phyloP scores from a whole-genome alignment of 257 asterid species.

The Cruciata laevipes region DNA sequence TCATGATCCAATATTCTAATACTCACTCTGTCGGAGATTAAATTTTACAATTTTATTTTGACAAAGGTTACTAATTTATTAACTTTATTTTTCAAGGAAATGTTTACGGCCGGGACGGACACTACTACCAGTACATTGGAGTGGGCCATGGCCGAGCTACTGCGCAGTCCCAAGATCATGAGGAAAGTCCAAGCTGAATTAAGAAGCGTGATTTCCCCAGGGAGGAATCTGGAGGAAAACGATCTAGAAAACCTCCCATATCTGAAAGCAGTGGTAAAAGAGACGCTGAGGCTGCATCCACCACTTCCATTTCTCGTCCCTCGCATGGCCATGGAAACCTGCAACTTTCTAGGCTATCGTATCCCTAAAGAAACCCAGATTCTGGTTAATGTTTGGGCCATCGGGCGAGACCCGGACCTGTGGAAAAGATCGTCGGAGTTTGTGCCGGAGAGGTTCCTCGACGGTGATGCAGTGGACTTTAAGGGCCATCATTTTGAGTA shows the following conservation, averaged over 20 bases:
- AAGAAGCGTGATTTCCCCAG: slow-evolving; percentile 19
- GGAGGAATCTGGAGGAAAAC: slow-evolving; percentile 28
- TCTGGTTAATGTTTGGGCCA: slow-evolving; percentile 63
- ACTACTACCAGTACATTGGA: slow-evolving; percentile 64
- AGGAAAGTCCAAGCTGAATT: slow-evolving; percentile 39
- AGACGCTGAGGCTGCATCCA: slow-evolving; percentile 66
- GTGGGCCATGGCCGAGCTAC: slow-evolving; percentile 87
- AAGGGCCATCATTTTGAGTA: slow-evolving; percentile 64
- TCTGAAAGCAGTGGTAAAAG: slow-evolving; percentile 60
- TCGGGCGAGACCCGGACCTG: slow-evolving; percentile 47
- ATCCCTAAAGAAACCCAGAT: slow-evolving; percentile 59
- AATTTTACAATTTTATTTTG: no score
- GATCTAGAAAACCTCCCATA: slow-evolving; percentile 44
- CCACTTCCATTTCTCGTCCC: slow-evolving; percentile 66
- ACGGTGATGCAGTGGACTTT: slow-evolving; percentile 23
- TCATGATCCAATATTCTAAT: no score
- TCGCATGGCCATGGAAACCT: slow-evolving; percentile 57
- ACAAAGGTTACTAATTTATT: no score
- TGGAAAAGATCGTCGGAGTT: slow-evolving; percentile 49
- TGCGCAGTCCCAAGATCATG: slow-evolving; percentile 39
- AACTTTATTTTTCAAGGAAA: slow-evolving; percentile 36
- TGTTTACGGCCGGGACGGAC: slow-evolving; percentile 68
- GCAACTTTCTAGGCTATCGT: slow-evolving; percentile 36
- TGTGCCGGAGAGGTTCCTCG: slow-evolving; percentile 54
- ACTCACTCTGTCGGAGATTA: no score